Conservation (phyloP, 192 early-diverging fungal genomes). For the Coemansia sp. region DNA sequence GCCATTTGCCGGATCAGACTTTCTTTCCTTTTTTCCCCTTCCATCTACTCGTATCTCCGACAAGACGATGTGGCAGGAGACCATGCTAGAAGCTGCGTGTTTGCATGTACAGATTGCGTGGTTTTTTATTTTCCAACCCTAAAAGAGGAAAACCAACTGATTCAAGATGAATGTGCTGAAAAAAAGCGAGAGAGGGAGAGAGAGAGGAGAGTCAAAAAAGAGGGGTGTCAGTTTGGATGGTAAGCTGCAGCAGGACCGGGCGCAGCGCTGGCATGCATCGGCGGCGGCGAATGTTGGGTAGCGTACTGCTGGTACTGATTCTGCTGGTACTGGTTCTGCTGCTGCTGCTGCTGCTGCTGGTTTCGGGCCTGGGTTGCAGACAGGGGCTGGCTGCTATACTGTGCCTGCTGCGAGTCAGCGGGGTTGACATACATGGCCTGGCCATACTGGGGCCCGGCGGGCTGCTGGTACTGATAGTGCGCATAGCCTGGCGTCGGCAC, state of each 20-base stretch:
- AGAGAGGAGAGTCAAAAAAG: too few species aligned
- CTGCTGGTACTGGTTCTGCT: slow-evolving; percentile 19
- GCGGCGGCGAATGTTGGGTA: slow-evolving; percentile 16
- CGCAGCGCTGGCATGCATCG: slow-evolving; percentile 22
- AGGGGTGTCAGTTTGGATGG: neutral
- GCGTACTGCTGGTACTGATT: slow-evolving; percentile 12
- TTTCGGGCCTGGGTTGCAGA: slow-evolving; percentile 43
- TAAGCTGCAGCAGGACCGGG: neutral
- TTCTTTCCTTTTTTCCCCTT: too few species aligned
- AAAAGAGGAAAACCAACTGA: too few species aligned
- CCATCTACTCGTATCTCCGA: too few species aligned
- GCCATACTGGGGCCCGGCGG: slow-evolving; percentile 8
- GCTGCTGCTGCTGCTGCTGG: slow-evolving; percentile 22
- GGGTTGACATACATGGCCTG: slow-evolving; percentile 22
- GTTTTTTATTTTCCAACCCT: too few species aligned
- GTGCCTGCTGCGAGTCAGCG: neutral
- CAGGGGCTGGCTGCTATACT: slow-evolving; percentile 31
- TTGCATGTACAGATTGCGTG: too few species aligned
- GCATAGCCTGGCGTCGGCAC: slow-evolving; percentile 11
- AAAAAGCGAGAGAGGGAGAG: too few species aligned
- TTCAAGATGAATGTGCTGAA: too few species aligned
- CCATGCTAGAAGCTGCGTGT: too few species aligned
- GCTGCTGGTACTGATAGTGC: slow-evolving; percentile 16
- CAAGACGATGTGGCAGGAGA: too few species aligned
- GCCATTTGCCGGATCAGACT: too few species aligned